A percentile compares a stretch with the other conserved stretches of the same genome.
These are phyloP conservation scores for Musa acuminata DNA, from an alignment of 176 grass and related monocot genomes.

Conservation along the genomic window DNA sequence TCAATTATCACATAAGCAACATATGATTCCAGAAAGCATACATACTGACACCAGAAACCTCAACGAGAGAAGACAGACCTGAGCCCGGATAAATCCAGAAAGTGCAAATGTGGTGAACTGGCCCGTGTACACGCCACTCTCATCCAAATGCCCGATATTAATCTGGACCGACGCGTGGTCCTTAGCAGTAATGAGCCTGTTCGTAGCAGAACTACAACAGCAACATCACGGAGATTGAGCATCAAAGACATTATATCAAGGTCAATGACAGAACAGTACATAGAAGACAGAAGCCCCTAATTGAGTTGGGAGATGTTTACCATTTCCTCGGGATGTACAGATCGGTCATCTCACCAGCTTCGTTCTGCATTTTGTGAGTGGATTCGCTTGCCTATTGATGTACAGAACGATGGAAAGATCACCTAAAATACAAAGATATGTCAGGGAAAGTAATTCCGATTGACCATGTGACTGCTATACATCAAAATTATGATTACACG, in stretches of 20 bases:
- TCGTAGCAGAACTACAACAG: constrained; percentile 4
- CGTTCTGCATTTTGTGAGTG: constrained; percentile 6
- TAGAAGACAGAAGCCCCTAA: not conserved
- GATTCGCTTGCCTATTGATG: not conserved
- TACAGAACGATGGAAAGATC: not conserved
- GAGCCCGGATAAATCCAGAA: constrained; percentile 6
- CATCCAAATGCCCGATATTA: constrained; percentile 7
- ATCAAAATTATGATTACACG: too few relatives aligned
- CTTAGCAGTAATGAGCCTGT: constrained; percentile 11
- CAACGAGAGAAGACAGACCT: not conserved
- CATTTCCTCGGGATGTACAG: constrained; percentile 16
- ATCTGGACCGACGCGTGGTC: constrained; percentile 9
- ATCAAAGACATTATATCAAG: not conserved
- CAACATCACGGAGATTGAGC: not conserved
- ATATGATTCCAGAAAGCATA: not conserved
- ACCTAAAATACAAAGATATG: not conserved
- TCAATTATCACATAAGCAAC: too few relatives aligned
- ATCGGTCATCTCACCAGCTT: constrained; percentile 3
- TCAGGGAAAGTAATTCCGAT: too few relatives aligned
- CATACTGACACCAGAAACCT: not conserved
- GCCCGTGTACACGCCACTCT: not conserved
- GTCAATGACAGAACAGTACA: not conserved
- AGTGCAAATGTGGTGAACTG: constrained; percentile 14
- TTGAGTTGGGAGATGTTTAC: not conserved
- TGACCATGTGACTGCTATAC: too few relatives aligned